phyloP scores from a whole-genome alignment of 371 early-diverging fungal species.

The Rhizomucor miehei region DNA sequence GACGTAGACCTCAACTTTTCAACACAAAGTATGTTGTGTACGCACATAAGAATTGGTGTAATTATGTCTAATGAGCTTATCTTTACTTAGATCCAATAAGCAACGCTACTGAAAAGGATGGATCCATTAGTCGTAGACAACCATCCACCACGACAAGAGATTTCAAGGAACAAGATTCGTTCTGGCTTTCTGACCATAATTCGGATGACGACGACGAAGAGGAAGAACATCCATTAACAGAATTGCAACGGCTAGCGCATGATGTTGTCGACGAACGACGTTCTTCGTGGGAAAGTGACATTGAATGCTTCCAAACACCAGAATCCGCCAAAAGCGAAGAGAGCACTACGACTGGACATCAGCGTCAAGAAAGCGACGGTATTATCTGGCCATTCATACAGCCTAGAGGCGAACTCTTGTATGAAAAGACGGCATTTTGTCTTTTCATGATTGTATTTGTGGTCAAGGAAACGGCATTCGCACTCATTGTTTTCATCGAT shows the following conservation, averaged over 20 bases:
- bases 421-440: slow-evolving; percentile 4
- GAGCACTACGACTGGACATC: background rate
- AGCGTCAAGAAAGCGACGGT: background rate
- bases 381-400: slow-evolving; percentile 7
- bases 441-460: slow-evolving; percentile 7
- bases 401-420: slow-evolving; percentile 5
- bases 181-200: too few species aligned
- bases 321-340: background rate
- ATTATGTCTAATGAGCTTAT: too few species aligned
- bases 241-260: background rate
- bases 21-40: too few species aligned
- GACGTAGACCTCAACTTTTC: too few species aligned
- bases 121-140: too few species aligned
- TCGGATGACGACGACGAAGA: background rate
- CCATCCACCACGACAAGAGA: too few species aligned
- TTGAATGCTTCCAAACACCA: background rate
- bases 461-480: slow-evolving; percentile 4
- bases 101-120: too few species aligned
- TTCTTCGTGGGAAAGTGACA: background rate
- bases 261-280: background rate
- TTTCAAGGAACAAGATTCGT: too few species aligned
- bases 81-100: too few species aligned
- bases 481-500: slow-evolving; percentile 1
- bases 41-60: too few species aligned
- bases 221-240: background rate